Conservation (phyloP, 129 eudicot species). For the Lonicera japonica region DNA sequence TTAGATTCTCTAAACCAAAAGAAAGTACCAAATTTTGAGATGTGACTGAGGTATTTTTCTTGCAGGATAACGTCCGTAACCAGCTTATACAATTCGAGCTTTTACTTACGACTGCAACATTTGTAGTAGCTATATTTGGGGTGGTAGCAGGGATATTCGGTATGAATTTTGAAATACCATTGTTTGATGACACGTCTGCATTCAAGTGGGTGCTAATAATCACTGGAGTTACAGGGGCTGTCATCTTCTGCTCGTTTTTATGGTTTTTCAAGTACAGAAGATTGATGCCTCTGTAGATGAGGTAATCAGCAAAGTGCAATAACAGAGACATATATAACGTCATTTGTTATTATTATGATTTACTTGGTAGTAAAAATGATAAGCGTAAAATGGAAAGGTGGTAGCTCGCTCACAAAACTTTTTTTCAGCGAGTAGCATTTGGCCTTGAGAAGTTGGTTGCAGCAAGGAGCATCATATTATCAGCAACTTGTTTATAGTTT, state of each 20-base stretch:
- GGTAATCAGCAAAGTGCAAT: too few relatives aligned
- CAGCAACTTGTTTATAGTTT: too few relatives aligned
- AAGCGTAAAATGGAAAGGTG: too few relatives aligned
- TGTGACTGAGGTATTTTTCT: neutral
- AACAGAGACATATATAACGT: too few relatives aligned
- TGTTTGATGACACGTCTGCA: conserved; percentile 51
- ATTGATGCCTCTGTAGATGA: conserved; percentile 79
- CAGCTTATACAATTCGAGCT: conserved; percentile 94
- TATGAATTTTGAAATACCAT: conserved; percentile 68
- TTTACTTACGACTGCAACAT: conserved; percentile 84
- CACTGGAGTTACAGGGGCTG: conserved; percentile 59
- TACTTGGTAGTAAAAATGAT: too few relatives aligned
- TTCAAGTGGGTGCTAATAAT: conserved; percentile 82
- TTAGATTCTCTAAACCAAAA: too few relatives aligned
- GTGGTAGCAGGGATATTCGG: conserved; percentile 99
- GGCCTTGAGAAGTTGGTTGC: too few relatives aligned
- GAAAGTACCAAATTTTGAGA: neutral
- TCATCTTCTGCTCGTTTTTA: conserved; percentile 62
- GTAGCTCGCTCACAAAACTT: too few relatives aligned
- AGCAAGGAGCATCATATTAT: too few relatives aligned
- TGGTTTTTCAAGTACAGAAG: conserved; percentile 82
- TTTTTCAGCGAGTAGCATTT: too few relatives aligned
- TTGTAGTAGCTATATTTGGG: conserved; percentile 90
- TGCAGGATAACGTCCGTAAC: conserved; percentile 91
- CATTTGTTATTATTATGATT: too few relatives aligned